Evolutionary conservation across 2,329 filamentous ascomycete genomes (phyloP).

Genomic region (Calonectria honghensis): DNA sequence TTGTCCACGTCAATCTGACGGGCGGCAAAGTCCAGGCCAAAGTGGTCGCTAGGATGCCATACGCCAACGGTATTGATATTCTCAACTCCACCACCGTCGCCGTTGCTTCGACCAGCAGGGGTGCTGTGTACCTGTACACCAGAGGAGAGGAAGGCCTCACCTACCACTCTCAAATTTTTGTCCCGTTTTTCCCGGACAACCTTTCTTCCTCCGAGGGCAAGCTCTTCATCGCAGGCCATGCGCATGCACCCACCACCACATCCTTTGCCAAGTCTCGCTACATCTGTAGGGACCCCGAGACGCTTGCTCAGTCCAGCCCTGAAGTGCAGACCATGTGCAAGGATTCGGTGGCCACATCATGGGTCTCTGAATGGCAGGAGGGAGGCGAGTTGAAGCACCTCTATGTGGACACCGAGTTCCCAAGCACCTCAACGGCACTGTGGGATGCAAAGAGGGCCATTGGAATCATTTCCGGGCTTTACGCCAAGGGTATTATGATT

Average conservation of each 20-base stretch:
- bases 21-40: background rate
- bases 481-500: conserved; percentile 60
- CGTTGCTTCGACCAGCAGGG: conserved; percentile 59
- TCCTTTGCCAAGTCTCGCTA: conserved; percentile 11
- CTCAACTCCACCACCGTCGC: conserved; percentile 62
- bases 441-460: conserved; percentile 56
- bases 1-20: conserved; percentile 4
- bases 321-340: conserved; percentile 51
- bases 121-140: conserved; percentile 41
- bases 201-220: conserved; percentile 56
- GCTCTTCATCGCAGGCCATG: conserved; percentile 65
- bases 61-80: conserved; percentile 65
- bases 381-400: conserved; percentile 57
- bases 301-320: conserved; percentile 56
- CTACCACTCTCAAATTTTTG: conserved; percentile 28
- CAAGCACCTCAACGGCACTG: conserved; percentile 59
- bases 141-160: conserved; percentile 19
- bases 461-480: conserved; percentile 62
- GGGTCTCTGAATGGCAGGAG: conserved; percentile 61
- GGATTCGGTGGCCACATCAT: conserved; percentile 37
- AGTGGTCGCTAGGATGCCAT: conserved; percentile 60
- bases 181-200: conserved; percentile 65
- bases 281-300: conserved; percentile 52
- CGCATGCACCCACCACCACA: conserved; percentile 58
- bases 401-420: conserved; percentile 59